Evolutionary conservation across 108 stramenopile genomes (phyloP).

Genomic region (Nitzschia palea): DNA sequence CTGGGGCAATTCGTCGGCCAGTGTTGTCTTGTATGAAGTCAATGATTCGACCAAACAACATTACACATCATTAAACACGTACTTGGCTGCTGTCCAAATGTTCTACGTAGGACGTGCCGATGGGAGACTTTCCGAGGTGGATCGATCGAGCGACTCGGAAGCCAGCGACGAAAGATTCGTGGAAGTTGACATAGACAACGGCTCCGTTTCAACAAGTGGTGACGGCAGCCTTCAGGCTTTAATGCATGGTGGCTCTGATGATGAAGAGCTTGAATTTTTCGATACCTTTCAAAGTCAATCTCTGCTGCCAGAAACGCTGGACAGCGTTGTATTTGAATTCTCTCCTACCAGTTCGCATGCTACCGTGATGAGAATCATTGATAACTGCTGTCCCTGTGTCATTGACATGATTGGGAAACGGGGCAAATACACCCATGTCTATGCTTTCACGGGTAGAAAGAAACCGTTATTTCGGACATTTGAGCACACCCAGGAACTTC

Average conservation of each 20-base stretch:
- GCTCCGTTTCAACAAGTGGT: not conserved
- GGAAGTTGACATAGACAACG: constrained; percentile 6
- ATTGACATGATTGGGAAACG: constrained; percentile 39
- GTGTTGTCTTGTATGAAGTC: constrained; percentile 32
- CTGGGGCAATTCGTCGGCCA: constrained; percentile 65
- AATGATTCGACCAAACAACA: constrained; percentile 1
- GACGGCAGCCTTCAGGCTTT: not conserved
- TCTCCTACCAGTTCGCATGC: constrained; percentile 3
- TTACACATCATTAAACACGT: not conserved
- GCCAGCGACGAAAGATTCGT: constrained; percentile 9
- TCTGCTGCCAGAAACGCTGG: not conserved
- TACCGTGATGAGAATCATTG: constrained; percentile 18
- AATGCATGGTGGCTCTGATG: not conserved
- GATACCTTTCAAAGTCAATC: constrained; percentile 10
- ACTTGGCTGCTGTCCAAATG: constrained; percentile 5
- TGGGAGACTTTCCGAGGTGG: not conserved
- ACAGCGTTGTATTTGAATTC: not conserved
- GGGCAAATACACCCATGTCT: constrained; percentile 37
- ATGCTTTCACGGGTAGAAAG: constrained; percentile 17
- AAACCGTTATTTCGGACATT: constrained; percentile 13
- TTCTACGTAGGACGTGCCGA: constrained; percentile 9
- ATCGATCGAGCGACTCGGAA: constrained; percentile 4
- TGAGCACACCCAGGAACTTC: constrained; percentile 1
- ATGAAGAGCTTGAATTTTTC: constrained; percentile 16
- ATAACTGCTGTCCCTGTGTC: constrained; percentile 47